Percentiles rank a stretch among this genome's conserved stretches.
Conservation (phyloP, 106 monocot genomes). For the Posidonia australis region DNA sequence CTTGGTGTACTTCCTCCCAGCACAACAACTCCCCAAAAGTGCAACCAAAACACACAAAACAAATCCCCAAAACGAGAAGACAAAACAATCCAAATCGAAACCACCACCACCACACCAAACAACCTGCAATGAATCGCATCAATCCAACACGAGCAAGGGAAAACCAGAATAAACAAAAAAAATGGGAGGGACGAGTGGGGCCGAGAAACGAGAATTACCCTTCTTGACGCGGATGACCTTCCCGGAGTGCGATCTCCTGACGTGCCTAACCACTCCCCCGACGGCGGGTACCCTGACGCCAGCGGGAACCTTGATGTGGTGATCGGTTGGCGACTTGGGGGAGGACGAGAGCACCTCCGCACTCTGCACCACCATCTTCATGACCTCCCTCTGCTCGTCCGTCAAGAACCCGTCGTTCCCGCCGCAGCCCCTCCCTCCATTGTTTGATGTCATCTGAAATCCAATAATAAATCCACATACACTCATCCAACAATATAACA, state of each 20-base stretch:
- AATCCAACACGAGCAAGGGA: too few species aligned
- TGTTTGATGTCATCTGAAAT: slow-evolving; percentile 17
- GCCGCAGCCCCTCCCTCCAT: background rate
- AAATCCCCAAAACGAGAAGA: too few species aligned
- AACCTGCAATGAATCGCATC: too few species aligned
- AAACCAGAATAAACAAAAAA: too few species aligned
- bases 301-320: slow-evolving; percentile 4
- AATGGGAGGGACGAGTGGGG: too few species aligned
- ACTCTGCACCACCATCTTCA: slow-evolving; percentile 19
- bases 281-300: slow-evolving; percentile 9
- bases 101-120: too few species aligned
- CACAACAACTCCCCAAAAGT: too few species aligned
- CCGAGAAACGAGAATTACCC: slow-evolving; percentile 1
- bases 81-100: too few species aligned
- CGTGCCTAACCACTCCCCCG: slow-evolving; percentile 10
- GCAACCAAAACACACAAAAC: too few species aligned
- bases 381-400: slow-evolving; percentile 28
- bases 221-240: slow-evolving; percentile 26
- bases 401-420: slow-evolving; percentile 21
- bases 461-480: too few species aligned
- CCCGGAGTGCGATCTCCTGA: slow-evolving; percentile 28
- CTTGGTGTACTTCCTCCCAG: too few species aligned
- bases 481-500: too few species aligned
- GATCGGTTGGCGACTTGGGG: slow-evolving; percentile 12
- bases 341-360: slow-evolving; percentile 24